A percentile compares a stretch with the other conserved stretches of the same genome.
Evolutionary conservation across 179 eudicot genomes (phyloP).

Genomic region (Camellia oleifera): DNA sequence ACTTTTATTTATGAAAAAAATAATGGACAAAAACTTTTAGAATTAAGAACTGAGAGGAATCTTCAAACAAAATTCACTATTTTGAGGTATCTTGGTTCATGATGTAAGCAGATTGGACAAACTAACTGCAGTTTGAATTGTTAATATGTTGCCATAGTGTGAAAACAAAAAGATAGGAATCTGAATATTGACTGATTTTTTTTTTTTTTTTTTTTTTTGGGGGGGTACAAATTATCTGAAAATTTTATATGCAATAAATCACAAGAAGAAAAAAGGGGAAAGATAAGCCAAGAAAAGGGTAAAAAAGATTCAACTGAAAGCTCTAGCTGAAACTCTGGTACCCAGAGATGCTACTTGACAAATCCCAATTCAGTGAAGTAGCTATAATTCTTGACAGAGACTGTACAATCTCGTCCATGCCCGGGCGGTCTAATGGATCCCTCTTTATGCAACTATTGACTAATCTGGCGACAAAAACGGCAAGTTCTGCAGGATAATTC

Average conservation of each 20-base stretch:
- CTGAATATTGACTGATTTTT: neutral
- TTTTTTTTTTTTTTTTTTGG: neutral
- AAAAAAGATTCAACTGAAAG: neutral
- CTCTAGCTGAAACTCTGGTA: slow-evolving; percentile 10
- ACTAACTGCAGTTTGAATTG: neutral
- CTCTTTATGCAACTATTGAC: slow-evolving; percentile 44
- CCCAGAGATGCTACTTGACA: slow-evolving; percentile 33
- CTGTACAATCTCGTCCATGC: slow-evolving; percentile 65
- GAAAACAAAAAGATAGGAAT: neutral
- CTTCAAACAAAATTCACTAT: neutral
- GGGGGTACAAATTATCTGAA: neutral
- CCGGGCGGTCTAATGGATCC: slow-evolving; percentile 56
- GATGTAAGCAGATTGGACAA: neutral
- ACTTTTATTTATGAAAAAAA: neutral
- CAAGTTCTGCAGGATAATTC: slow-evolving; percentile 54
- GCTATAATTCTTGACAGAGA: slow-evolving; percentile 47
- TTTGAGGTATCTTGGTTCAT: neutral
- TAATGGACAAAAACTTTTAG: neutral
- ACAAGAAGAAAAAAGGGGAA: too few species aligned
- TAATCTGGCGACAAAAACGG: slow-evolving; percentile 33
- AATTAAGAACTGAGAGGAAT: neutral
- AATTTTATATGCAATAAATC: neutral
- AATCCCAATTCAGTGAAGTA: slow-evolving; percentile 49
- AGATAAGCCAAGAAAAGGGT: too few species aligned
- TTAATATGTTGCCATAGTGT: neutral